Percentiles rank a stretch among this genome's conserved stretches.
Conservation (phyloP, 495 filamentous ascomycete species). For the Tetracladium marchalianum region DNA sequence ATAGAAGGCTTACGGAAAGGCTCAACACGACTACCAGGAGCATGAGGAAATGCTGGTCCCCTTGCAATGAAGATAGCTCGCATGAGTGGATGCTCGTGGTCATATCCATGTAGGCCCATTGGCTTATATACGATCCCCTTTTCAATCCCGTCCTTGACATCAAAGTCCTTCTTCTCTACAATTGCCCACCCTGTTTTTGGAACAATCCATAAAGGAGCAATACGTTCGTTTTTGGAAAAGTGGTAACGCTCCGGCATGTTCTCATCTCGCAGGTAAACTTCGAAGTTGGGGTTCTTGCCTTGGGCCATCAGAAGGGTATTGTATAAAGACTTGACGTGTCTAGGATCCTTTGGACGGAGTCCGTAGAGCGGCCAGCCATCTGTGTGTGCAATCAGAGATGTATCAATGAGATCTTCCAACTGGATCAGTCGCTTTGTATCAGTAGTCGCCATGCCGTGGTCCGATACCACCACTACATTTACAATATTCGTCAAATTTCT, state of each 20-base stretch:
- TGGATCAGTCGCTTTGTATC: conserved; percentile 74
- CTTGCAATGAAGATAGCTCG: conserved; percentile 82
- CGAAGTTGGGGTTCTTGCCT: conserved; percentile 53
- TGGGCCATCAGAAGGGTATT: conserved; percentile 37
- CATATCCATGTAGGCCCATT: conserved; percentile 78
- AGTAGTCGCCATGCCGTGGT: conserved; percentile 97
- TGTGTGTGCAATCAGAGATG: conserved; percentile 62
- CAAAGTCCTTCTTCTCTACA: conserved; percentile 67
- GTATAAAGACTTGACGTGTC: conserved; percentile 47
- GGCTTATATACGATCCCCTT: conserved; percentile 61
- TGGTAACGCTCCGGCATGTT: conserved; percentile 87
- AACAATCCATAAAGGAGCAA: conserved; percentile 87
- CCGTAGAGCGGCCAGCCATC: conserved; percentile 95
- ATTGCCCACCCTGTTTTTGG: conserved; percentile 87
- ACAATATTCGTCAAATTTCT: conserved; percentile 82
- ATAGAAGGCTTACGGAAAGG: conserved; percentile 62
- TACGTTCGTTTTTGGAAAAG: conserved; percentile 74
- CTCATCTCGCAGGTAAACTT: conserved; percentile 70
- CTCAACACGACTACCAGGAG: conserved; percentile 67
- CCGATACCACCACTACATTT: conserved; percentile 95
- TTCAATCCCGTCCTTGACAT: conserved; percentile 51
- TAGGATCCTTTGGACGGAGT: conserved; percentile 60
- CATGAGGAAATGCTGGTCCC: conserved; percentile 80
- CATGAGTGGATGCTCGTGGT: conserved; percentile 85
- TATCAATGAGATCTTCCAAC: conserved; percentile 81